These are phyloP conservation scores for Patellaria atrata DNA, from an alignment of 495 filamentous ascomycete genomes.

Conservation along the genomic window DNA sequence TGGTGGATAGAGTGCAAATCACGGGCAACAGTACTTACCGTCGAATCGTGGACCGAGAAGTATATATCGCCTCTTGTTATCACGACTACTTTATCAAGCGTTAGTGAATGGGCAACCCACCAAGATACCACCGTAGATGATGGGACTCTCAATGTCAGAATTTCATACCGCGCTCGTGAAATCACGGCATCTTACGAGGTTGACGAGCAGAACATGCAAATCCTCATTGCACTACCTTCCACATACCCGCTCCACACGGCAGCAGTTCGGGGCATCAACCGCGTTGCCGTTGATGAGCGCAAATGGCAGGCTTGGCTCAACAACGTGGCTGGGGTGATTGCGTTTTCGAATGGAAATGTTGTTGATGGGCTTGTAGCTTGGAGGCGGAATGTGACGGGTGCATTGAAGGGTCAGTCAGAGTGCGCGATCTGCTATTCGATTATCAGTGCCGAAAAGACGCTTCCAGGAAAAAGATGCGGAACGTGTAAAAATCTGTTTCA, in stretches of 20 bases:
- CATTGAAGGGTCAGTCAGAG: constrained; percentile 84
- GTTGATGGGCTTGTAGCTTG: constrained; percentile 75
- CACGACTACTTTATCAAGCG: constrained; percentile 51
- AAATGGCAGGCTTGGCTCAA: constrained; percentile 81
- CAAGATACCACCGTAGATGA: constrained; percentile 43
- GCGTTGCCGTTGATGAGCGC: constrained; percentile 73
- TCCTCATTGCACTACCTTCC: constrained; percentile 61
- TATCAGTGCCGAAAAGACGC: constrained; percentile 68
- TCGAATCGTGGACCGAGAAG: constrained; percentile 71
- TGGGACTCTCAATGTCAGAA: constrained; percentile 55
- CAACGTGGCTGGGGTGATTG: constrained; percentile 82
- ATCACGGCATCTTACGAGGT: constrained; percentile 70
- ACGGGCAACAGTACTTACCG: constrained; percentile 57
- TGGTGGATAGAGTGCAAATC: constrained; percentile 72
- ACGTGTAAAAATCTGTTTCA: constrained; percentile 96
- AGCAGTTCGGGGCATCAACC: constrained; percentile 58
- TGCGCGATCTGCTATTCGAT: constrained; percentile 97
- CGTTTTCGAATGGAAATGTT: constrained; percentile 73
- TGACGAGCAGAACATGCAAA: constrained; percentile 70
- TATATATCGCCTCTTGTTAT: constrained; percentile 75
- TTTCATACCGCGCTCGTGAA: constrained; percentile 53
- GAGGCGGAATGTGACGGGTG: constrained; percentile 66
- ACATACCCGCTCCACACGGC: constrained; percentile 70
- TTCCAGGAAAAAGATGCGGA: constrained; percentile 78
- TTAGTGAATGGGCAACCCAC: constrained; percentile 51